Percentiles rank a stretch among this genome's conserved stretches.
These are phyloP conservation scores for Besnoitia besnoiti DNA, from an alignment of 169 alveolate species.

Conservation along the genomic window DNA sequence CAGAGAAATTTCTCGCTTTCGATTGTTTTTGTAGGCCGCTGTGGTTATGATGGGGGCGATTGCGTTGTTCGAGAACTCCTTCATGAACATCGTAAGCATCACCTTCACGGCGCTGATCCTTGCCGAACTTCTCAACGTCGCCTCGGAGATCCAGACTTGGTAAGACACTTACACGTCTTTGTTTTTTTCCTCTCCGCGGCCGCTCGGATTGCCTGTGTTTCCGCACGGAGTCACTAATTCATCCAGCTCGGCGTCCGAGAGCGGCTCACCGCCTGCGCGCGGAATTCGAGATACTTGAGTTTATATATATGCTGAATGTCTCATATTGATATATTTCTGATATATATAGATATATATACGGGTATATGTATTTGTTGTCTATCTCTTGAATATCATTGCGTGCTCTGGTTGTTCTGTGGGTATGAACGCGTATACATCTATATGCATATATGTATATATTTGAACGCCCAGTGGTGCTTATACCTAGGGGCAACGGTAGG, in stretches of 20 bases:
- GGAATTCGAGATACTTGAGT: too few species aligned
- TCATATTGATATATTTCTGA: too few species aligned
- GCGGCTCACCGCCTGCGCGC: too few species aligned
- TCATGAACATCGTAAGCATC: constrained; percentile 91
- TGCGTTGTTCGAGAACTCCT: constrained; percentile 89
- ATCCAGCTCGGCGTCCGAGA: too few species aligned
- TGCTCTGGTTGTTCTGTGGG: neutral
- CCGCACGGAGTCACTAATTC: too few species aligned
- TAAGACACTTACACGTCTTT: neutral
- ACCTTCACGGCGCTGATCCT: constrained; percentile 96
- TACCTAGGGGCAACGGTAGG: neutral
- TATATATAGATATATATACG: neutral
- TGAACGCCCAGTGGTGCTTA: neutral
- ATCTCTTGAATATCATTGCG: neutral
- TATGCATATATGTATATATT: neutral
- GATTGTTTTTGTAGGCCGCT: constrained; percentile 92
- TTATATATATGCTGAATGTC: too few species aligned
- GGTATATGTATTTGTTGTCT: neutral
- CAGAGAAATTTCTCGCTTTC: neutral
- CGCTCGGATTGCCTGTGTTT: too few species aligned
- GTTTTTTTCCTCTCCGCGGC: constrained; percentile 8
- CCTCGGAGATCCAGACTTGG: constrained; percentile 92
- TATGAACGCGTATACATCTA: neutral
- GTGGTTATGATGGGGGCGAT: constrained; percentile 95
- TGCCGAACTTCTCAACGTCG: constrained; percentile 93